phyloP scores from a whole-genome alignment of 495 filamentous ascomycete species.

The Penicillium daleae region DNA sequence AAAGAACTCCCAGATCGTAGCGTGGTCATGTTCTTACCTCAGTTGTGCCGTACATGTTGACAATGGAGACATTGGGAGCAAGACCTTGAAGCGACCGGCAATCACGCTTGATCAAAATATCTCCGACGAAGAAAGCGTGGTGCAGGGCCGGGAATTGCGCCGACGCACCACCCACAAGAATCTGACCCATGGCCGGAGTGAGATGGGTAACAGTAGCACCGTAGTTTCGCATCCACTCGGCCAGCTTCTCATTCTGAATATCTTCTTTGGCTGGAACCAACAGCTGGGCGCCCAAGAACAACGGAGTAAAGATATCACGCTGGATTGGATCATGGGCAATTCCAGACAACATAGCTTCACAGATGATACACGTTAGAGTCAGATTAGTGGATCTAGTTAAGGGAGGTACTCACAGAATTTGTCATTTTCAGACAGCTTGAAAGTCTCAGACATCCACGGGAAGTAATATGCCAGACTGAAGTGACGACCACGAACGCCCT shows the following conservation, averaged over 20 bases:
- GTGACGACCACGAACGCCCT: constrained; percentile 88
- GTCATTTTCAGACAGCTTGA: constrained; percentile 72
- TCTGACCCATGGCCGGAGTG: constrained; percentile 94
- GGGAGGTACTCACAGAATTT: constrained; percentile 61
- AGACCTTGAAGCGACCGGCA: constrained; percentile 78
- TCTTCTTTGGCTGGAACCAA: constrained; percentile 82
- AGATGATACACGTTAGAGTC: background rate
- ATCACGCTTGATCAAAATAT: constrained; percentile 85
- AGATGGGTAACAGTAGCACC: constrained; percentile 84
- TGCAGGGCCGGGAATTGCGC: constrained; percentile 77
- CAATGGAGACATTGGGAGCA: constrained; percentile 77
- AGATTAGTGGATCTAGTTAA: background rate
- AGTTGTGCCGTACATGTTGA: constrained; percentile 93
- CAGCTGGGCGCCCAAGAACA: constrained; percentile 84
- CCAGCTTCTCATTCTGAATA: constrained; percentile 86
- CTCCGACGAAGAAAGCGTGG: constrained; percentile 91
- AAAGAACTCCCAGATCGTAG: too few relatives aligned
- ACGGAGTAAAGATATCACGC: constrained; percentile 90
- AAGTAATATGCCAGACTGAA: constrained; percentile 88
- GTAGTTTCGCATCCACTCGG: constrained; percentile 87
- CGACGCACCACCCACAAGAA: constrained; percentile 83
- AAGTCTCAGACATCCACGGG: constrained; percentile 87
- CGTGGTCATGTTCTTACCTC: constrained; percentile 44
- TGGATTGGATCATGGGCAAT: constrained; percentile 91
- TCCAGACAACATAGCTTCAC: constrained; percentile 65